These are phyloP conservation scores for Aethionema arabicum DNA, from an alignment of 345 rosid species.

Conservation along the genomic window DNA sequence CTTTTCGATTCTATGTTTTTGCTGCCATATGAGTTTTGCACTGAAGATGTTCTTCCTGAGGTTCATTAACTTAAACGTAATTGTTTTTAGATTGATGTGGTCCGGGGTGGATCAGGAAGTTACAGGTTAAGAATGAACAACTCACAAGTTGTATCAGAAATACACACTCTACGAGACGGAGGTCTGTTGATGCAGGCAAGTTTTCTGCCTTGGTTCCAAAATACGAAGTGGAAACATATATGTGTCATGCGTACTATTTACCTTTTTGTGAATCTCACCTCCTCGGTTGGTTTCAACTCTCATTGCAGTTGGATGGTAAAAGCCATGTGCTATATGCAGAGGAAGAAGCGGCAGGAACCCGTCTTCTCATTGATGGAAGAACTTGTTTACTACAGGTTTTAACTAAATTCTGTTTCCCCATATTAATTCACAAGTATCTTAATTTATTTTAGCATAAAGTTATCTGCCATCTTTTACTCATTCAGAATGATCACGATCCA, in stretches of 20 bases:
- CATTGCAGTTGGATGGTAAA: constrained; percentile 88
- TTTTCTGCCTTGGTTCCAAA: constrained; percentile 21
- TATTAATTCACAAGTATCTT: not conserved
- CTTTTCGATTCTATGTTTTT: constrained; percentile 3
- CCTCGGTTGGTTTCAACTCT: constrained; percentile 11
- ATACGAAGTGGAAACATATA: constrained; percentile 9
- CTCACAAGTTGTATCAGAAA: constrained; percentile 92
- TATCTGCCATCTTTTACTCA: constrained; percentile 29
- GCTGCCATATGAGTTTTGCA: constrained; percentile 18
- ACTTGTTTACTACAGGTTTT: constrained; percentile 94
- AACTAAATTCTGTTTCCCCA: constrained; percentile 11
- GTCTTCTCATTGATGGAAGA: constrained; percentile 98
- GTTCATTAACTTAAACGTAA: constrained; percentile 12
- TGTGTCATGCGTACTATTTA: constrained; percentile 4
- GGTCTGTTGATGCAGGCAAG: constrained; percentile 99
- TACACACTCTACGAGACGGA: constrained; percentile 98
- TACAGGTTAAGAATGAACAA: constrained; percentile 81
- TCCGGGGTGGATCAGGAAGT: constrained; percentile 94
- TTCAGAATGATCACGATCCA: constrained; percentile 97
- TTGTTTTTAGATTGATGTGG: constrained; percentile 75
- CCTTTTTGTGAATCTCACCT: constrained; percentile 23
- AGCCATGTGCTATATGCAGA: constrained; percentile 99
- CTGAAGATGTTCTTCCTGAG: constrained; percentile 2
- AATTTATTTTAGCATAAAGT: constrained; percentile 12
- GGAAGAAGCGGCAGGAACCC: constrained; percentile 99